Base-by-base conservation (phyloP, 768 basidiomycete genomes). In the Termitomyces sp. region DNA sequence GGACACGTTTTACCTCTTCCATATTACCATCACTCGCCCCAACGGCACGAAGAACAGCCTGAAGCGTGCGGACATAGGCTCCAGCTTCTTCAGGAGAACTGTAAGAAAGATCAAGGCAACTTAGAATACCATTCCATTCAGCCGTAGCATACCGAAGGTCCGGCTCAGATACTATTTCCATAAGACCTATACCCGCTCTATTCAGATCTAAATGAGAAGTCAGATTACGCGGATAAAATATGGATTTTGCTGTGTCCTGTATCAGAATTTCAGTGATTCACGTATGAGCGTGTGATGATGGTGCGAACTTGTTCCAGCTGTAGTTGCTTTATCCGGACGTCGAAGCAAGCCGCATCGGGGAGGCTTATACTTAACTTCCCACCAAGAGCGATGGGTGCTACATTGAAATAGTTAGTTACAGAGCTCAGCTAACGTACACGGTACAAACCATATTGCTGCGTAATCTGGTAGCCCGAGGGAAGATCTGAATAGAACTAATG, bases 401-500 rank as follows among this genome's bases (percentile, higher is more conserved):
- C 10, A 66, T 19, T 26, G 26, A 23, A 31, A 53, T 40, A 43
- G 49, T 15, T 38, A 38, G 49, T 21, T 42, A 56, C 40, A 3
- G 23, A 44, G 26, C 17, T 37, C 14, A 17, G 48, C 8, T 12
- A 40, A 57, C 40, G 17, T 33, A 46, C 19, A 51, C 10, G 48
- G 51, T 54, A 66, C 64, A 61, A 58, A 92, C 92, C 83, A 70
- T 98, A 97, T 60, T 92, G 89, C 67, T 98, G 95, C 0, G 95
- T 99, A 60, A 99, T 96, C 72, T 99, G 97, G 70, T 94, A 98
- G 0, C 96, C 96, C 4, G 88, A 79, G 0, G 97, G 94, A 37
- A 97, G 79, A 70, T 98, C 97, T 5, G 91, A 81, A 66, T 99
- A 98, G 70, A 98, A 98, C 68, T 99, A 99, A 68, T 98, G 97